Conservation (phyloP, 164 flowering plant species). For the Chloranthus sessilifolius region DNA sequence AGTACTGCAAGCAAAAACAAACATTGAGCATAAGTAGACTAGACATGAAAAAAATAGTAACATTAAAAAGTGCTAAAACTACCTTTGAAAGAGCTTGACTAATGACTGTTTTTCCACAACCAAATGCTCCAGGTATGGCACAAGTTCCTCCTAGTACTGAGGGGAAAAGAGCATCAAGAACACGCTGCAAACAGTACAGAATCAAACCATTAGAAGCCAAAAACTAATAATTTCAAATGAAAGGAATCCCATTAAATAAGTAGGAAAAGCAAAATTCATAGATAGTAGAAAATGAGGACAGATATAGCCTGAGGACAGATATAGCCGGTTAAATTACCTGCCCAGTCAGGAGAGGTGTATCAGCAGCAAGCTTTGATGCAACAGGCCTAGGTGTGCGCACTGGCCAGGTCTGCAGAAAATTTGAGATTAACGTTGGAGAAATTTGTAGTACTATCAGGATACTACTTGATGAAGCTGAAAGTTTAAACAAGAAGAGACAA, state of each 20-base stretch:
- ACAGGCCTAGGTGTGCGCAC: slow-evolving; percentile 98
- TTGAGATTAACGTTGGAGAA: slow-evolving; percentile 1
- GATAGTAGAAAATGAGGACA: not conserved
- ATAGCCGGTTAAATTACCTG: slow-evolving; percentile 47
- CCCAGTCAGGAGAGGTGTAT: slow-evolving; percentile 97
- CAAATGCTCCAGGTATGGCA: slow-evolving; percentile 99
- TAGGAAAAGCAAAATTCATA: not conserved
- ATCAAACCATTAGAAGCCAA: slow-evolving; percentile 14
- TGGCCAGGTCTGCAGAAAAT: slow-evolving; percentile 80
- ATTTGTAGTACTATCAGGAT: not conserved
- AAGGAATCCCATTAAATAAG: not conserved
- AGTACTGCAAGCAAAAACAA: slow-evolving; percentile 62
- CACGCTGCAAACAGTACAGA: slow-evolving; percentile 57
- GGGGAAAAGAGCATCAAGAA: slow-evolving; percentile 99
- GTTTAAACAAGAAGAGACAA: not conserved
- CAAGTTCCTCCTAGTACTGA: slow-evolving; percentile 99
- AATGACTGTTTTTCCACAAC: slow-evolving; percentile 99
- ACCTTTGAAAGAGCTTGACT: slow-evolving; percentile 99
- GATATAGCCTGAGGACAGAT: no score
- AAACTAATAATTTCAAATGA: not conserved
- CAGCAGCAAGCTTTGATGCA: slow-evolving; percentile 96
- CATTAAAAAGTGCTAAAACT: slow-evolving; percentile 7
- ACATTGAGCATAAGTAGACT: no score
- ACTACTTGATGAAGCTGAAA: not conserved
- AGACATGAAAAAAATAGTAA: slow-evolving; percentile 10